These are phyloP conservation scores for Noccaea caerulescens DNA, from an alignment of 345 rosid genomes.

Conservation along the genomic window DNA sequence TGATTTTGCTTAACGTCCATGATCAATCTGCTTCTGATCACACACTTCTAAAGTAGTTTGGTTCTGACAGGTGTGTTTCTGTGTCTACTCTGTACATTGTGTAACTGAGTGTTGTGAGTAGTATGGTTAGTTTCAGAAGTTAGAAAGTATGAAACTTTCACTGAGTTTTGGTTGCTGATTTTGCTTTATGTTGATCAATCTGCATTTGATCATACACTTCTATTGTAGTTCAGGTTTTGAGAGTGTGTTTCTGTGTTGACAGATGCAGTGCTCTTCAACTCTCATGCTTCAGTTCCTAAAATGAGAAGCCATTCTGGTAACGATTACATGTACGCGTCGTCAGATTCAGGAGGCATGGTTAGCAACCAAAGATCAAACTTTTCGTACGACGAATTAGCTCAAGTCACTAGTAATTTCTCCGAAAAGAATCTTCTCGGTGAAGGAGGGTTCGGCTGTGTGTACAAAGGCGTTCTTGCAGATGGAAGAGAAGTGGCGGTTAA, in stretches of 20 bases:
- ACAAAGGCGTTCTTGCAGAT: slow-evolving; percentile 81
- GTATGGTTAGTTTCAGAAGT: slow-evolving; percentile 7
- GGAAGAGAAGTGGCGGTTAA: slow-evolving; percentile 93
- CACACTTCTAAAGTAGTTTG: not conserved
- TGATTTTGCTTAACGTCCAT: not conserved
- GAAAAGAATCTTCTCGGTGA: slow-evolving; percentile 81
- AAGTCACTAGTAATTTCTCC: slow-evolving; percentile 78
- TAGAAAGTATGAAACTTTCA: not conserved
- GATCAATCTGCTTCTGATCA: not conserved
- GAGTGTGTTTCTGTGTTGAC: slow-evolving; percentile 35
- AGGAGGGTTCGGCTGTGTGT: slow-evolving; percentile 99
- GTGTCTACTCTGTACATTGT: not conserved
- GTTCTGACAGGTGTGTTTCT: not conserved
- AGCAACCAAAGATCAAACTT: slow-evolving; percentile 85
- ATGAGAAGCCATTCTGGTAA: slow-evolving; percentile 57
- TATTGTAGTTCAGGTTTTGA: not conserved
- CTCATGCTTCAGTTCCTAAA: slow-evolving; percentile 55
- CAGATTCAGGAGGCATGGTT: slow-evolving; percentile 75
- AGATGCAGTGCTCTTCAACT: slow-evolving; percentile 70
- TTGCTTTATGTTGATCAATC: not conserved
- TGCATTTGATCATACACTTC: not conserved
- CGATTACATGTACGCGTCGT: slow-evolving; percentile 60
- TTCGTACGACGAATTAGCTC: slow-evolving; percentile 78
- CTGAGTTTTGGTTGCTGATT: not conserved
- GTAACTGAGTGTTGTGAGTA: slow-evolving; percentile 3